phyloP scores from a whole-genome alignment of 1,139 yeast genomes.

The Chernovozyma aurita region DNA sequence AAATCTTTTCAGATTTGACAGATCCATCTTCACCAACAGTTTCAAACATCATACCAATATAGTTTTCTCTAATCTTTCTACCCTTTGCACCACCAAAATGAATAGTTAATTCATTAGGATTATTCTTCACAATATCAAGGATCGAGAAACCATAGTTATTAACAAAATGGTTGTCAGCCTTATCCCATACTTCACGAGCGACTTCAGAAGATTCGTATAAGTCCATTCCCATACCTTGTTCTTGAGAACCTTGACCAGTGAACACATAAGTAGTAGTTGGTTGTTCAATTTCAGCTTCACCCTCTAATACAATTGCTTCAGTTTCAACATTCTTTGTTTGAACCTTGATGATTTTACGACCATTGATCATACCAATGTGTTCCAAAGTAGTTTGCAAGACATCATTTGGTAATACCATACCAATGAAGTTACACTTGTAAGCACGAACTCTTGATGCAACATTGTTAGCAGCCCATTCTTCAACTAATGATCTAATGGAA shows the following conservation, averaged over 20 bases:
- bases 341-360: slow-evolving; percentile 94
- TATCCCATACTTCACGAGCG: slow-evolving; percentile 96
- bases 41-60: slow-evolving; percentile 96
- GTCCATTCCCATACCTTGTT: slow-evolving; percentile 99
- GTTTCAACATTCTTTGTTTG: slow-evolving; percentile 83
- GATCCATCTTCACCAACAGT: slow-evolving; percentile 83
- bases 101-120: slow-evolving; percentile 91
- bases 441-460: slow-evolving; percentile 95
- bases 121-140: slow-evolving; percentile 88
- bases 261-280: slow-evolving; percentile 95
- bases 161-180: slow-evolving; percentile 91
- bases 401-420: slow-evolving; percentile 97
- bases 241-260: slow-evolving; percentile 99
- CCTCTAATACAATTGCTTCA: slow-evolving; percentile 70
- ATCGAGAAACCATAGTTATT: slow-evolving; percentile 96
- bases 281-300: slow-evolving; percentile 98
- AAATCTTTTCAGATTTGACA: slow-evolving; percentile 86
- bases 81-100: slow-evolving; percentile 99
- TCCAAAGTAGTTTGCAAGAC: slow-evolving; percentile 82
- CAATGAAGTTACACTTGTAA: slow-evolving; percentile 84
- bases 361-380: slow-evolving; percentile 98
- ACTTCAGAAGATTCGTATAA: slow-evolving; percentile 85
- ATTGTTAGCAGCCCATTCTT: slow-evolving; percentile 98
- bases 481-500: slow-evolving; percentile 89
- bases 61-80: slow-evolving; percentile 89